Evolutionary conservation across 2,329 filamentous ascomycete genomes (phyloP).

Genomic region (Phyllosticta ampelicida): DNA sequence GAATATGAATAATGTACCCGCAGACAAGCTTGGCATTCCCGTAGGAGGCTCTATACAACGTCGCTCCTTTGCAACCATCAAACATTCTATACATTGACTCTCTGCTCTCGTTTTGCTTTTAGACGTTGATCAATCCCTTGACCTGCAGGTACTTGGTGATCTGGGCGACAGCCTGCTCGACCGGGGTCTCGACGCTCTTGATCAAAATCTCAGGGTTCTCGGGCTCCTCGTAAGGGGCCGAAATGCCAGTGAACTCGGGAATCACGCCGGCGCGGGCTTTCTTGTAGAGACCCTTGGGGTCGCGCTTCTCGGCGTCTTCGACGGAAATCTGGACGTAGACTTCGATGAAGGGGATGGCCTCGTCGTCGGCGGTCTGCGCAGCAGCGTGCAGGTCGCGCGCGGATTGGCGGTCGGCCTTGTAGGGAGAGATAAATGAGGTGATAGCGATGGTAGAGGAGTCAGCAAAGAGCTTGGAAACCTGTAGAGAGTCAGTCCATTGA

Average conservation of each 20-base stretch:
- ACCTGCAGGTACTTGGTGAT: slow-evolving; percentile 71
- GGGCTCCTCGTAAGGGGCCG: slow-evolving; percentile 88
- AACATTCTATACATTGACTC: neutral
- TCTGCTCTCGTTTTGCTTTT: neutral
- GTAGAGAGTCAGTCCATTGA: neutral
- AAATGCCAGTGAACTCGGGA: slow-evolving; percentile 94
- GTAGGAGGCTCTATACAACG: neutral
- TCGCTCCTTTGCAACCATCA: neutral
- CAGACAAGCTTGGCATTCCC: neutral
- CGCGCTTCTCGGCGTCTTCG: slow-evolving; percentile 84
- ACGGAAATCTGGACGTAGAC: slow-evolving; percentile 87
- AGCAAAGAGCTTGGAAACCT: slow-evolving; percentile 92
- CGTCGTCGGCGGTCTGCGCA: slow-evolving; percentile 35
- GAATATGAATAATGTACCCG: neutral
- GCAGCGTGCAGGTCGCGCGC: slow-evolving; percentile 71
- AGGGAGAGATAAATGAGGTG: slow-evolving; percentile 95
- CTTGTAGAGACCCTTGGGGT: slow-evolving; percentile 97
- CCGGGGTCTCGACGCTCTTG: slow-evolving; percentile 66
- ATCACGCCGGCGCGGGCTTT: slow-evolving; percentile 90
- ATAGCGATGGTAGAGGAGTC: slow-evolving; percentile 80
- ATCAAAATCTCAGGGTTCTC: slow-evolving; percentile 78
- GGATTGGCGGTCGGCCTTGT: slow-evolving; percentile 72
- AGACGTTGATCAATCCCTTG: slow-evolving; percentile 48
- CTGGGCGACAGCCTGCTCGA: slow-evolving; percentile 78
- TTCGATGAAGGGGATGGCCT: slow-evolving; percentile 76